Conservation (phyloP, 2,329 filamentous ascomycete genomes). For the Chrysoporthe cubensis region DNA sequence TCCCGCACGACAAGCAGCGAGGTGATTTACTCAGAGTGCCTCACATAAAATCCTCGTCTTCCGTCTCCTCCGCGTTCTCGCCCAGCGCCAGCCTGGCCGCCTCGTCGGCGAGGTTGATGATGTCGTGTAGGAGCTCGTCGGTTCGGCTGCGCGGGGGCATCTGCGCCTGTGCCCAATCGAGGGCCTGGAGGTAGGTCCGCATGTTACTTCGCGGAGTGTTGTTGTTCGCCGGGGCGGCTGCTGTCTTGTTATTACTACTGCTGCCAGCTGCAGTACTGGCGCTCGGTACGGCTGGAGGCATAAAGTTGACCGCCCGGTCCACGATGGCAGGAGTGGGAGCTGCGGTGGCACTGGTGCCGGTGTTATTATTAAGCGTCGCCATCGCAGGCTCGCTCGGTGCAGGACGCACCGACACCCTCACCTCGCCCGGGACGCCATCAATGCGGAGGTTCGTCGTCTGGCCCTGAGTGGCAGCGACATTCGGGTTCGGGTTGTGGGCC, state of each 20-base stretch:
- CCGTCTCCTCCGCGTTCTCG: slow-evolving; percentile 33
- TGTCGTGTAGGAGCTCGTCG: slow-evolving; percentile 42
- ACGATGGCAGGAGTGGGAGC: slow-evolving; percentile 12
- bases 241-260: slow-evolving; percentile 7
- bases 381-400: slow-evolving; percentile 26
- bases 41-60: slow-evolving; percentile 50
- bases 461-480: slow-evolving; percentile 33
- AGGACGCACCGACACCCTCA: slow-evolving; percentile 56
- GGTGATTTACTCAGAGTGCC: slow-evolving; percentile 18
- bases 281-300: slow-evolving; percentile 19
- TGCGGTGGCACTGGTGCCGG: slow-evolving; percentile 11
- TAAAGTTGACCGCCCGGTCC: slow-evolving; percentile 4
- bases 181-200: slow-evolving; percentile 24
- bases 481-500: slow-evolving; percentile 46
- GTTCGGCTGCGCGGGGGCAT: slow-evolving; percentile 37
- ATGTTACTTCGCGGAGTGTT: slow-evolving; percentile 24
- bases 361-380: slow-evolving; percentile 22
- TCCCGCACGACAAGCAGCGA: slow-evolving; percentile 21
- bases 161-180: slow-evolving; percentile 28
- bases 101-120: slow-evolving; percentile 48
- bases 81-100: slow-evolving; percentile 48
- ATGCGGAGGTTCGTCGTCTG: slow-evolving; percentile 52
- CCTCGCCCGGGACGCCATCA: slow-evolving; percentile 60
- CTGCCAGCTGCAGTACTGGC: slow-evolving; percentile 8
- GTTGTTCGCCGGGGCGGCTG: background rate